Conservation (phyloP, 345 rosid genomes). For the Hevea brasiliensis region DNA sequence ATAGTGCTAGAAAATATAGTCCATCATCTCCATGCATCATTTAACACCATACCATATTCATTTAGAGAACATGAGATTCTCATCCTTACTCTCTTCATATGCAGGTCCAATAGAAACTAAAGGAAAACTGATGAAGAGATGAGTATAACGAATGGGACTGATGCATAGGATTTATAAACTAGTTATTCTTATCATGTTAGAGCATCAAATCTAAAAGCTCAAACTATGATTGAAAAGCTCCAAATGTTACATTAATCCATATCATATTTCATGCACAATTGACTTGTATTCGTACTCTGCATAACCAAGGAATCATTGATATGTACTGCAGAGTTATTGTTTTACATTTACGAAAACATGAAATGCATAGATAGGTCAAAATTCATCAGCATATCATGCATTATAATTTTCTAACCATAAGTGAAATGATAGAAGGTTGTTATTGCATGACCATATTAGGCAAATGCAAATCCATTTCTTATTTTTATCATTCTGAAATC, state of each 20-base stretch:
- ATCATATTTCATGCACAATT: not conserved
- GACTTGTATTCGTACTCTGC: not conserved
- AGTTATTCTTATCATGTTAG: not conserved
- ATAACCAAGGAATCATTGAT: too few relatives aligned
- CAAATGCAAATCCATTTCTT: not conserved
- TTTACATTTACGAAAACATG: not conserved
- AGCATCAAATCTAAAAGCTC: not conserved
- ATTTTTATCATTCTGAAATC: not conserved
- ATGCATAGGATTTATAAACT: not conserved
- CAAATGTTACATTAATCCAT: not conserved
- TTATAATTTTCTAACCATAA: not conserved
- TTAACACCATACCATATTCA: not conserved
- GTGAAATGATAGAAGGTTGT: not conserved
- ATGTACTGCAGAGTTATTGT: too few relatives aligned
- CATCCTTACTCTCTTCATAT: not conserved
- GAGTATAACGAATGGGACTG: not conserved
- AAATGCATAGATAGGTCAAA: not conserved
- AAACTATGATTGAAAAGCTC: not conserved
- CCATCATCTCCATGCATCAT: not conserved
- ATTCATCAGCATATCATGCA: not conserved
- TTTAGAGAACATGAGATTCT: not conserved
- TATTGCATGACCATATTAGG: too few relatives aligned
- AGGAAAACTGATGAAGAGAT: not conserved
- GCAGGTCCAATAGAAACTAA: not conserved
- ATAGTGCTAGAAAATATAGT: not conserved